A percentile compares a stretch with the other conserved stretches of the same genome.
phyloP scores from a whole-genome alignment of 192 early-diverging fungal species.

The Coemansia guatemalensis region DNA sequence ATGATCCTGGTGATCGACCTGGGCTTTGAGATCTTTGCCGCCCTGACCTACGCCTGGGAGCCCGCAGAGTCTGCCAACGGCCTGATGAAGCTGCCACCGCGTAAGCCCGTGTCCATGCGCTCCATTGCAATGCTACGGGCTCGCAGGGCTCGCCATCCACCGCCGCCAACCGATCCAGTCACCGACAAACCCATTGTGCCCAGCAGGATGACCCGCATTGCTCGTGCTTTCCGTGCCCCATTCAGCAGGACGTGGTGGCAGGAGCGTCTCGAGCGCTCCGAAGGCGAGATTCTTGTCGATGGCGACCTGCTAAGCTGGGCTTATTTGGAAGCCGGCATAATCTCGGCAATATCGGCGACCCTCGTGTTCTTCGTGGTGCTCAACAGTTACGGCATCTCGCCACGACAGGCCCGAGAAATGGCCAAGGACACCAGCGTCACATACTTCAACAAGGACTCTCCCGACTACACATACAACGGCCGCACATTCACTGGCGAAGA shows the following conservation, averaged over 20 bases:
- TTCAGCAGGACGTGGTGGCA: slow-evolving; percentile 63
- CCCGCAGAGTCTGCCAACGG: slow-evolving; percentile 70
- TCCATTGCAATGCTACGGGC: slow-evolving; percentile 72
- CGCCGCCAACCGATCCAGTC: slow-evolving; percentile 52
- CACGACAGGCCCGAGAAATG: slow-evolving; percentile 58
- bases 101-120: slow-evolving; percentile 80
- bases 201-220: slow-evolving; percentile 23
- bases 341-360: slow-evolving; percentile 72
- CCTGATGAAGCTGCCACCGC: slow-evolving; percentile 88
- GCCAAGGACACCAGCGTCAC: slow-evolving; percentile 49
- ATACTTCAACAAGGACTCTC: slow-evolving; percentile 56
- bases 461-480: slow-evolving; percentile 43
- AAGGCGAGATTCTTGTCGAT: slow-evolving; percentile 90
- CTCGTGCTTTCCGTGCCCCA: slow-evolving; percentile 37
- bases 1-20: slow-evolving; percentile 91
- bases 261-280: slow-evolving; percentile 63
- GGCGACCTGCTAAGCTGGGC: slow-evolving; percentile 75
- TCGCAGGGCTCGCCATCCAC: slow-evolving; percentile 51
- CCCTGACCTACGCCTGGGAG: slow-evolving; percentile 92
- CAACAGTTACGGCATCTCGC: slow-evolving; percentile 64
- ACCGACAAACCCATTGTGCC: slow-evolving; percentile 53
- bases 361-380: slow-evolving; percentile 80
- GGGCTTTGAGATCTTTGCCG: slow-evolving; percentile 88
- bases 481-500: slow-evolving; percentile 51
- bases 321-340: slow-evolving; percentile 82